Conservation (phyloP, 2,329 filamentous ascomycete species). For the Aspergillus neoniger region DNA sequence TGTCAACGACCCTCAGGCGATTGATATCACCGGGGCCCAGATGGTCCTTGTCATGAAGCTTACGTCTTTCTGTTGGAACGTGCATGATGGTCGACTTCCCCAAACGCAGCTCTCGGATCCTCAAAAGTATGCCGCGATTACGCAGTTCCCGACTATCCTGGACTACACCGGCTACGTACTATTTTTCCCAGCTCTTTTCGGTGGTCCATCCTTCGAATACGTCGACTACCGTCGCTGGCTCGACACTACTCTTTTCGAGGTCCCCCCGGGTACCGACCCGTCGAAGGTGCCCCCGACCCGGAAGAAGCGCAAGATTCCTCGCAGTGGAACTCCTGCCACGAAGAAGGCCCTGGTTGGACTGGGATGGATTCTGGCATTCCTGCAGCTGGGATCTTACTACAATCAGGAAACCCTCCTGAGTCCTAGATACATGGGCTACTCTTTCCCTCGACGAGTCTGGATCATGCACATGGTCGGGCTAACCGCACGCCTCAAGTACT, state of each 20-base stretch:
- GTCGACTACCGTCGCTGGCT: slow-evolving; percentile 91
- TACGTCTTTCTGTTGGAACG: slow-evolving; percentile 95
- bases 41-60: slow-evolving; percentile 99
- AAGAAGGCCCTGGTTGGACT: slow-evolving; percentile 74
- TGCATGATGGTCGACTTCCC: slow-evolving; percentile 84
- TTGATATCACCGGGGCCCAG: slow-evolving; percentile 92
- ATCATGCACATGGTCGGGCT: slow-evolving; percentile 82
- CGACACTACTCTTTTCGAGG: slow-evolving; percentile 90
- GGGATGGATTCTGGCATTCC: slow-evolving; percentile 75
- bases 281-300: slow-evolving; percentile 81
- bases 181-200: slow-evolving; percentile 91
- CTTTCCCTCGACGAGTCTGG: slow-evolving; percentile 72
- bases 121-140: slow-evolving; percentile 79
- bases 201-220: slow-evolving; percentile 91
- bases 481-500: slow-evolving; percentile 86
- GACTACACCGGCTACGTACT: slow-evolving; percentile 89
- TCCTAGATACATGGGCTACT: slow-evolving; percentile 67
- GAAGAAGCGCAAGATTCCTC: slow-evolving; percentile 88
- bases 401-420: slow-evolving; percentile 63
- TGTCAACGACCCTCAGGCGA: slow-evolving; percentile 61
- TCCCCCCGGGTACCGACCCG: slow-evolving; percentile 78
- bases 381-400: slow-evolving; percentile 71
- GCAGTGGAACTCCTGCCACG: slow-evolving; percentile 81
- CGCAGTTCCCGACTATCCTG: slow-evolving; percentile 70
- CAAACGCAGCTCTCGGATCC: slow-evolving; percentile 78